Evolutionary conservation across 169 alveolate genomes (phyloP).

Genomic region (Pseudocohnilembus persalinus): DNA sequence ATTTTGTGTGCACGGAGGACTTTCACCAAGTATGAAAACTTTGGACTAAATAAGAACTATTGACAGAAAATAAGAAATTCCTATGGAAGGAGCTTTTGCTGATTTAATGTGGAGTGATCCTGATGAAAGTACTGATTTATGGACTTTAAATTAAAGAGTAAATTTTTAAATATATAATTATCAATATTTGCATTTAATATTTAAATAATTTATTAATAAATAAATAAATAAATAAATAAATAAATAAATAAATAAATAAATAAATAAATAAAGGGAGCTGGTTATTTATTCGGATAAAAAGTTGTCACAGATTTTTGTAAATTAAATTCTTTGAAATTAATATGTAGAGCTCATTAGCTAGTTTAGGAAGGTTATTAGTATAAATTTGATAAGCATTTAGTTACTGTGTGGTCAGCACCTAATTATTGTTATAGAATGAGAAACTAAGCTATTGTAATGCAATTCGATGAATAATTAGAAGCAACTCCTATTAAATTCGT

Average conservation of each 20-base stretch:
- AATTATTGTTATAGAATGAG: constrained; percentile 76
- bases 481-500: constrained; percentile 42
- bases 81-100: constrained; percentile 79
- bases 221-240: no score
- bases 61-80: constrained; percentile 80
- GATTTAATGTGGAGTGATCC: constrained; percentile 65
- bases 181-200: no score
- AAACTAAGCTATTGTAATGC: constrained; percentile 61
- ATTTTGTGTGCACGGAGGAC: constrained; percentile 83
- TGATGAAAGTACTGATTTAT: constrained; percentile 57
- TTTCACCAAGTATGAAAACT: constrained; percentile 78
- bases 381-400: constrained; percentile 77
- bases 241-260: no score
- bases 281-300: constrained; percentile 99
- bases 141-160: constrained; percentile 69
- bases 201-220: no score
- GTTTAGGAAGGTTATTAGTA: constrained; percentile 99
- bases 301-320: constrained; percentile 93
- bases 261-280: constrained; percentile 92
- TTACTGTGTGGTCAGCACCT: constrained; percentile 82
- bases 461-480: constrained; percentile 59
- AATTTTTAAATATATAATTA: no score
- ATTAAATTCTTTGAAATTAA: constrained; percentile 92
- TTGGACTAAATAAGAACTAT: constrained; percentile 67
- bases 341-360: constrained; percentile 99